phyloP scores from a whole-genome alignment of 2,329 filamentous ascomycete species.

The Pyrenochaeta sp. region DNA sequence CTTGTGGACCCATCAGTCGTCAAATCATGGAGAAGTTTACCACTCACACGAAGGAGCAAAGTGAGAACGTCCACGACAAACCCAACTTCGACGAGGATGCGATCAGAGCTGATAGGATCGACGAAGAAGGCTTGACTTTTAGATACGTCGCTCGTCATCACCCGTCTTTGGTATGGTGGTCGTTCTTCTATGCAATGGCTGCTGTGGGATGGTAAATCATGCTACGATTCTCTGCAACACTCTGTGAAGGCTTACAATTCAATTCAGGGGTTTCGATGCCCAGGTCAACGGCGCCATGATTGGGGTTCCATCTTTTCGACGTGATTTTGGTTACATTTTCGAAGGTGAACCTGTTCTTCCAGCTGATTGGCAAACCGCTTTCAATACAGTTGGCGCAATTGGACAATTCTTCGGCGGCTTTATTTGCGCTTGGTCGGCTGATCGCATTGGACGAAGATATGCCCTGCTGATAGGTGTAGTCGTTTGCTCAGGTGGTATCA shows the following conservation, averaged over 20 bases:
- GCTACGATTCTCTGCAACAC: background rate
- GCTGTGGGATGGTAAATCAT: conserved; percentile 20
- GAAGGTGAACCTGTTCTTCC: conserved; percentile 41
- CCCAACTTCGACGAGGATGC: background rate
- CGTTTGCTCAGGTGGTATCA: conserved; percentile 56
- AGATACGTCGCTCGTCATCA: conserved; percentile 11
- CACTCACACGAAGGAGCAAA: background rate
- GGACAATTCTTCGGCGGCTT: conserved; percentile 66
- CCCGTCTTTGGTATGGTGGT: conserved; percentile 16
- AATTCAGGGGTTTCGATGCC: conserved; percentile 60
- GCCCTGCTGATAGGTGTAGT: conserved; percentile 21
- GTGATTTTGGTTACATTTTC: conserved; percentile 60
- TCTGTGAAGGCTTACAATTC: background rate
- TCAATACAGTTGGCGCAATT: conserved; percentile 61
- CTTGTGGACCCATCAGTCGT: no score
- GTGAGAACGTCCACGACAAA: background rate
- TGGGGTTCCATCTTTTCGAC: conserved; percentile 62
- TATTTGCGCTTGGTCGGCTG: conserved; percentile 33
- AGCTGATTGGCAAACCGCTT: conserved; percentile 50
- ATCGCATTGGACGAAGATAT: conserved; percentile 43
- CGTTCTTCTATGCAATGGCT: conserved; percentile 19
- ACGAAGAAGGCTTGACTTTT: conserved; percentile 15
- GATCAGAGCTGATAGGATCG: conserved; percentile 5
- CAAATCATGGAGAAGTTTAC: background rate
- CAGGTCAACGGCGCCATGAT: conserved; percentile 70